Conservation (phyloP, 345 rosid genomes). For the Psidium friedrichsthalianum region DNA sequence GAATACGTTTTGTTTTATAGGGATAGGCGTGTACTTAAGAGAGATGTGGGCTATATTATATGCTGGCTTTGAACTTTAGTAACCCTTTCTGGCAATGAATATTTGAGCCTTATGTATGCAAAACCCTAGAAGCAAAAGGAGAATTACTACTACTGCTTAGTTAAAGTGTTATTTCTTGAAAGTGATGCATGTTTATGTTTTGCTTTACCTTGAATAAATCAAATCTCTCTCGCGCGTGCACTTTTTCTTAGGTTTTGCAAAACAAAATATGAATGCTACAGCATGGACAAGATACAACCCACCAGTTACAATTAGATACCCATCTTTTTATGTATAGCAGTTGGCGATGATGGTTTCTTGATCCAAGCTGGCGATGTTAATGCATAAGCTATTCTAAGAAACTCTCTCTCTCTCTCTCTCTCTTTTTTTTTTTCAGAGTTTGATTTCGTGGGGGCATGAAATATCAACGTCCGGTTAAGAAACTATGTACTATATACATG, state of each 20-base stretch:
- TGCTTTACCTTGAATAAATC: neutral
- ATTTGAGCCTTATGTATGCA: neutral
- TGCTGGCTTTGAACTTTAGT: neutral
- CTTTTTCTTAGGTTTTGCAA: neutral
- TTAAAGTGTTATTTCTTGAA: neutral
- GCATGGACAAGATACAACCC: neutral
- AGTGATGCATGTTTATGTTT: neutral
- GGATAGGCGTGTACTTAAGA: neutral
- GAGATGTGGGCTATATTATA: neutral
- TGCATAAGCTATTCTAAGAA: neutral
- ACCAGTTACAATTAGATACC: neutral
- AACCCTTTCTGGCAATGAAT: neutral
- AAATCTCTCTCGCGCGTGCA: neutral
- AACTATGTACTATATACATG: neutral
- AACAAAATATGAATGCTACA: neutral
- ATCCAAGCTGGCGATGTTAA: neutral
- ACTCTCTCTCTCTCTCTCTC: neutral
- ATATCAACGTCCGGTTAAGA: neutral
- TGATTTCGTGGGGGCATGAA: slow-evolving; percentile 4
- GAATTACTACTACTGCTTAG: neutral
- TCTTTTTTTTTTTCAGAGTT: neutral
- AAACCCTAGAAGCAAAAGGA: neutral
- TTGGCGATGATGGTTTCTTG: neutral
- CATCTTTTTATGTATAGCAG: neutral
- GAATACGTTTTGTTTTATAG: neutral